A percentile compares a stretch with the other conserved stretches of the same genome.
Conservation (phyloP, 2,329 filamentous ascomycete species). For the Aspergillus neoniger region DNA sequence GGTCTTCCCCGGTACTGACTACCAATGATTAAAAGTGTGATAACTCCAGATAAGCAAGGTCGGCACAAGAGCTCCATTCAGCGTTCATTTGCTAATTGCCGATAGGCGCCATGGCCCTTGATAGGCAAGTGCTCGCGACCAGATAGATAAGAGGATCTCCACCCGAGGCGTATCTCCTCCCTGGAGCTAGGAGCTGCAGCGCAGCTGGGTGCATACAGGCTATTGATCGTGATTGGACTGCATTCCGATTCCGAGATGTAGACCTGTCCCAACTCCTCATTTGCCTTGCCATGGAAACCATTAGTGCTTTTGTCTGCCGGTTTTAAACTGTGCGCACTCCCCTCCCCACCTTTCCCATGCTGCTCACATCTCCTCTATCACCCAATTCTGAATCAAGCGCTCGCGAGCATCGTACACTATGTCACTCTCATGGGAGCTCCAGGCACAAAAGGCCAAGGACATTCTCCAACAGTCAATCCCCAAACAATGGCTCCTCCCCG, state of each 20-base stretch:
- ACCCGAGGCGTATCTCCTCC: constrained; percentile 2
- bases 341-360: not conserved
- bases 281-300: too few species aligned
- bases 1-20: too few species aligned
- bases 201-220: not conserved
- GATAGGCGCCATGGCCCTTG: not conserved
- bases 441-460: constrained; percentile 37
- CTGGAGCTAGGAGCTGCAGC: not conserved
- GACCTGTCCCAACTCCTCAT: not conserved
- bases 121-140: constrained; percentile 6
- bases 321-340: not conserved
- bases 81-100: not conserved
- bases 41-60: too few species aligned
- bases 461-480: constrained; percentile 38
- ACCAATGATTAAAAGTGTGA: too few species aligned
- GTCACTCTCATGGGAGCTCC: constrained; percentile 32
- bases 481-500: constrained; percentile 37
- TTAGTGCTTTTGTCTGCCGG: not conserved
- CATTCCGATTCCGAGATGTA: not conserved
- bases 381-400: not conserved
- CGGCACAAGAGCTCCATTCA: not conserved
- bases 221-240: not conserved
- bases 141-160: constrained; percentile 4
- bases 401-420: constrained; percentile 15
- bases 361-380: not conserved